These are phyloP conservation scores for Deakozyma indianensis DNA, from an alignment of 805 yeast genomes.

Conservation along the genomic window DNA sequence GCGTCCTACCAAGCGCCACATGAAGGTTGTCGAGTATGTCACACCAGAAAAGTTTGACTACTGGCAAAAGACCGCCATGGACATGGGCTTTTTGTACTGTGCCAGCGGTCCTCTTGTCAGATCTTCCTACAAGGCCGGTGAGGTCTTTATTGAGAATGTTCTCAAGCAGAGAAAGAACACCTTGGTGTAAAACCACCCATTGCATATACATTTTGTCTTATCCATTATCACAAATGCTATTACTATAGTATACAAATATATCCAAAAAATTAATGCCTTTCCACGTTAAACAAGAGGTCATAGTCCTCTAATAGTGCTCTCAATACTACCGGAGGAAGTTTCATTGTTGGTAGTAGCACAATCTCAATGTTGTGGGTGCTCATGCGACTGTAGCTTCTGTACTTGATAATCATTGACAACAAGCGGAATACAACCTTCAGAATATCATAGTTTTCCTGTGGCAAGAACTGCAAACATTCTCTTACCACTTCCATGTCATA, in stretches of 20 bases:
- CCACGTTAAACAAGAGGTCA: slow-evolving; percentile 43
- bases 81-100: slow-evolving; percentile 87
- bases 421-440: slow-evolving; percentile 54
- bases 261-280: slow-evolving; percentile 7
- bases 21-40: slow-evolving; percentile 93
- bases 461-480: slow-evolving; percentile 28
- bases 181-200: background rate
- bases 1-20: slow-evolving; percentile 97
- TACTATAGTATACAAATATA: background rate
- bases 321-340: slow-evolving; percentile 47
- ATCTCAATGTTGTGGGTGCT: slow-evolving; percentile 62
- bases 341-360: slow-evolving; percentile 71
- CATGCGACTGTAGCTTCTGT: slow-evolving; percentile 65
- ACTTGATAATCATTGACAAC: slow-evolving; percentile 46
- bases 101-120: slow-evolving; percentile 97
- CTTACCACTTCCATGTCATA: slow-evolving; percentile 4
- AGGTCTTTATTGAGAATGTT: slow-evolving; percentile 89
- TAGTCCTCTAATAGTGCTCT: slow-evolving; percentile 48
- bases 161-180: slow-evolving; percentile 46
- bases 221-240: background rate
- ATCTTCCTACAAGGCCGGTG: slow-evolving; percentile 97
- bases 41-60: slow-evolving; percentile 88
- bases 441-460: slow-evolving; percentile 42
- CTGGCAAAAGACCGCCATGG: slow-evolving; percentile 77
- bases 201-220: background rate